A percentile compares a stretch with the other conserved stretches of the same genome.
Evolutionary conservation across 148 eudicot species (phyloP).

Genomic region (Rhododendron simsii): DNA sequence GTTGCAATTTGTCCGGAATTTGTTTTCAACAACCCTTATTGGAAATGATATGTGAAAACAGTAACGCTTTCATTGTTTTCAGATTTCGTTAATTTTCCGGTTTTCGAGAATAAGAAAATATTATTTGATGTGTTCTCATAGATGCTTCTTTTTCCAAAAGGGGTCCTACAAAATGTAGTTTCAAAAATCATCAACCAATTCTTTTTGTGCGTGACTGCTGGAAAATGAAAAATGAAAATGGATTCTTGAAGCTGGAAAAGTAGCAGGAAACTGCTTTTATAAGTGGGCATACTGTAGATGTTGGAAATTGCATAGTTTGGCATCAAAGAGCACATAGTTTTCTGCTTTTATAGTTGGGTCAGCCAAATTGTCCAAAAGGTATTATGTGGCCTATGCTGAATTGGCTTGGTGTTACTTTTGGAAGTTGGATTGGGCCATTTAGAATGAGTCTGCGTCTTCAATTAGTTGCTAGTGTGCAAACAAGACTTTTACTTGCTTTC

Average conservation of each 20-base stretch:
- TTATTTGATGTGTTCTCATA: background rate
- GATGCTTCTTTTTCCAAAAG: background rate
- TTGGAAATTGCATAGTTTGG: background rate
- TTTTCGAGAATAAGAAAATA: background rate
- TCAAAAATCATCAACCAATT: background rate
- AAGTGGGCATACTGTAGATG: background rate
- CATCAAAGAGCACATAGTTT: background rate
- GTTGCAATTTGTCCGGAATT: background rate
- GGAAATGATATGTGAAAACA: background rate
- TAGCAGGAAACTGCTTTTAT: background rate
- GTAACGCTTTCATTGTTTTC: background rate
- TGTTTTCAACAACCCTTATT: background rate
- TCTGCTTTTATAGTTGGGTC: background rate
- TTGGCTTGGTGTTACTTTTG: background rate
- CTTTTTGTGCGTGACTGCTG: background rate
- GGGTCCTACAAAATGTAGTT: background rate
- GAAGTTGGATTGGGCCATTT: background rate
- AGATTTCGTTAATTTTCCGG: background rate
- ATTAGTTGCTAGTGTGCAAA: background rate
- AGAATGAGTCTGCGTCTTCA: background rate
- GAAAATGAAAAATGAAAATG: background rate
- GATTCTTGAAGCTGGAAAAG: background rate
- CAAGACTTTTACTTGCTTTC: background rate
- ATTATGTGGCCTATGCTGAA: background rate
- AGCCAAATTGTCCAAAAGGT: background rate